Conservation (phyloP, 2,329 filamentous ascomycete genomes). For the Exophiala sideris region DNA sequence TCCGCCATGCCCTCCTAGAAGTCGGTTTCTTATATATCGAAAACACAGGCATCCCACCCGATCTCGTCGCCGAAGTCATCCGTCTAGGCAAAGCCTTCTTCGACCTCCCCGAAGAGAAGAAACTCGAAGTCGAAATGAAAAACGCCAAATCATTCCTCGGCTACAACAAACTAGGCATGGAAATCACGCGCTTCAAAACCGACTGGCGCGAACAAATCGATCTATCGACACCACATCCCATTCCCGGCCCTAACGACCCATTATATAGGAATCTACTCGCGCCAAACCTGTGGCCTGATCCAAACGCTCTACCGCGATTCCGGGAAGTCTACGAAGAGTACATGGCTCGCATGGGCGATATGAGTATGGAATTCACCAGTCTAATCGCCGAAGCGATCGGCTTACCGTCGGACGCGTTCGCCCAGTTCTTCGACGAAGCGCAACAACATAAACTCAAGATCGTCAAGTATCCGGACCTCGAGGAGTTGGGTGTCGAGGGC, state of each 20-base stretch:
- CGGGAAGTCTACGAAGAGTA: conserved; percentile 68
- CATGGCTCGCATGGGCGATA: conserved; percentile 68
- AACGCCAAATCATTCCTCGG: conserved; percentile 66
- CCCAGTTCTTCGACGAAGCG: conserved; percentile 68
- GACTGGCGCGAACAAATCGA: conserved; percentile 88
- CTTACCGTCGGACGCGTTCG: conserved; percentile 66
- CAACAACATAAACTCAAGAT: conserved; percentile 87
- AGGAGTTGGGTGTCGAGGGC: conserved; percentile 53
- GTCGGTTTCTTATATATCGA: conserved; percentile 86
- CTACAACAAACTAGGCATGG: conserved; percentile 49
- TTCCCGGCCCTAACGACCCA: conserved; percentile 62
- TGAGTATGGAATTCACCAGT: conserved; percentile 71
- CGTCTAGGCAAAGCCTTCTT: conserved; percentile 70
- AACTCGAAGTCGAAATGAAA: conserved; percentile 71
- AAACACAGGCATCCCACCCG: conserved; percentile 69
- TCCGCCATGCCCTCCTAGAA: conserved; percentile 74
- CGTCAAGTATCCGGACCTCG: conserved; percentile 75
- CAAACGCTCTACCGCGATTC: conserved; percentile 58
- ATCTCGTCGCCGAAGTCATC: conserved; percentile 64
- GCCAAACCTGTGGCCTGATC: conserved; percentile 75
- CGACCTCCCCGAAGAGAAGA: conserved; percentile 70
- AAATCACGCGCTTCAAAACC: conserved; percentile 67
- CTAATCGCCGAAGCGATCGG: conserved; percentile 82
- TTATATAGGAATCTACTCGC: conserved; percentile 71
- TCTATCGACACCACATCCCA: conserved; percentile 71